Conservation (phyloP, 148 eudicot genomes). For the Camellia granthamiana region DNA sequence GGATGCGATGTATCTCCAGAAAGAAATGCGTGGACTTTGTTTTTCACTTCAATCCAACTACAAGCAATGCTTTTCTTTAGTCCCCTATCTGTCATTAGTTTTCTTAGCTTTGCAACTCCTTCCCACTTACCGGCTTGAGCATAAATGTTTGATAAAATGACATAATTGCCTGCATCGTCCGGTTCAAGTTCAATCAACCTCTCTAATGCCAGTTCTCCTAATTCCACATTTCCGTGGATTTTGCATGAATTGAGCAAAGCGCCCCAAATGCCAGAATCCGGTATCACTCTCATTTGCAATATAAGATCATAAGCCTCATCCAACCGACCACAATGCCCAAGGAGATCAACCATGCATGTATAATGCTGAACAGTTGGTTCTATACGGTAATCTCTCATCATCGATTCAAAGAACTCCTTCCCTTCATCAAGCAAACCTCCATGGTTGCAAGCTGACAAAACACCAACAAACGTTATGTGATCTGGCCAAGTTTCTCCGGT, state of each 20-base stretch:
- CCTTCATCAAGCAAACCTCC: constrained; percentile 69
- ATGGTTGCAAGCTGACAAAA: constrained; percentile 82
- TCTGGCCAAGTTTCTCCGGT: constrained; percentile 42
- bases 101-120: constrained; percentile 54
- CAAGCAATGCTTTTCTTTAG: constrained; percentile 53
- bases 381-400: constrained; percentile 45
- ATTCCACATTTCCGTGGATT: constrained; percentile 47
- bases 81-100: constrained; percentile 45
- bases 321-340: constrained; percentile 53
- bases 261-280: constrained; percentile 64
- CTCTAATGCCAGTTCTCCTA: constrained; percentile 53
- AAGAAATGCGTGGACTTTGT: constrained; percentile 55
- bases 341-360: constrained; percentile 62
- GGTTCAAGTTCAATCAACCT: constrained; percentile 60
- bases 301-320: constrained; percentile 48
- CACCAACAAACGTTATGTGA: constrained; percentile 75
- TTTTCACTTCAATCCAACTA: constrained; percentile 69
- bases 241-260: constrained; percentile 58
- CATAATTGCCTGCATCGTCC: constrained; percentile 56
- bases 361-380: constrained; percentile 56
- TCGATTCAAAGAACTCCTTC: constrained; percentile 43
- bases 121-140: constrained; percentile 70
- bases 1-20: constrained; percentile 57
- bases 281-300: constrained; percentile 40
- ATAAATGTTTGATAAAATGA: constrained; percentile 56